phyloP scores from a whole-genome alignment of 495 filamentous ascomycete genomes.

The Beverwykella pulmonaria region DNA sequence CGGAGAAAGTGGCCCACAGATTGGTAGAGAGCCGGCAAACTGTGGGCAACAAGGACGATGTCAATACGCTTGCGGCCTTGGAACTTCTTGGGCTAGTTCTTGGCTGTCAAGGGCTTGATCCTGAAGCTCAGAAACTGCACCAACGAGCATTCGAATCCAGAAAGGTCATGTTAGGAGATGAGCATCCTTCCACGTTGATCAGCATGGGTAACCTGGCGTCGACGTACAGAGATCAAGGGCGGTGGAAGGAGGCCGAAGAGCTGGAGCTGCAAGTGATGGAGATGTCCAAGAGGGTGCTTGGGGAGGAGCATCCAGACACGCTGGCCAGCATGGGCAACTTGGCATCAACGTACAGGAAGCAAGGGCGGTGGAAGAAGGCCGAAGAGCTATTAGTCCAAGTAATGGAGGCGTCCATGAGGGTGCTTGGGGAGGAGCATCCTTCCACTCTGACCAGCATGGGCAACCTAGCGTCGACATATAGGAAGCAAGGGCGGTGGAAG shows the following conservation, averaged over 20 bases:
- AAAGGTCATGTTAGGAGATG: slow-evolving; percentile 9
- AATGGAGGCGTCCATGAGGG: too few relatives aligned
- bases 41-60: slow-evolving; percentile 14
- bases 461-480: too few relatives aligned
- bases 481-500: too few relatives aligned
- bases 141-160: slow-evolving; percentile 13
- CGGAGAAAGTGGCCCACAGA: slow-evolving; percentile 29
- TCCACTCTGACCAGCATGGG: too few relatives aligned
- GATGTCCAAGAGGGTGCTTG: too few relatives aligned
- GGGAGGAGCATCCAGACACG: too few relatives aligned
- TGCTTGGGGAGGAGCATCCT: too few relatives aligned
- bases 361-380: slow-evolving; percentile 6
- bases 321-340: too few relatives aligned
- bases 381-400: slow-evolving; percentile 1
- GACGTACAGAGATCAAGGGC: too few relatives aligned
- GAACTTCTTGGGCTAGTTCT: slow-evolving; percentile 24
- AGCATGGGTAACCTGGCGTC: too few relatives aligned
- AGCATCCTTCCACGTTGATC: slow-evolving; percentile 24
- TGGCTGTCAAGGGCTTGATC: slow-evolving; percentile 19
- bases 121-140: slow-evolving; percentile 25
- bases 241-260: too few relatives aligned
- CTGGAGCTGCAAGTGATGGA: too few relatives aligned
- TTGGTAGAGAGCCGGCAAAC: slow-evolving; percentile 25
- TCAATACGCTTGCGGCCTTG: slow-evolving; percentile 19
- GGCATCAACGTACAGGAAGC: slow-evolving; percentile 1